Evolutionary conservation across 1,139 yeast genomes (phyloP).

Genomic region (Nakaseomyces sp.): DNA sequence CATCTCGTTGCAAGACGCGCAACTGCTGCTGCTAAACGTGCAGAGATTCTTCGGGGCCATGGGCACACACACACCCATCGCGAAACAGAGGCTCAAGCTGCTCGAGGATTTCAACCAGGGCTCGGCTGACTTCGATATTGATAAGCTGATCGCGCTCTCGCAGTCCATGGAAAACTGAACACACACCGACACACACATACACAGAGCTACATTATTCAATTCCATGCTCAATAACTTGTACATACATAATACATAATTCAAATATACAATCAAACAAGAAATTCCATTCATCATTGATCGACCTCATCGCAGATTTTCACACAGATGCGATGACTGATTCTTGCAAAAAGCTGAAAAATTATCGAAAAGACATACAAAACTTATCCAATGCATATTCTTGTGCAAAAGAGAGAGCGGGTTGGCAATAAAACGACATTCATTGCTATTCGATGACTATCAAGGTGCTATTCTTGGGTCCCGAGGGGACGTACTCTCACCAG

Average conservation of each 20-base stretch:
- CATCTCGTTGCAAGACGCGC: conserved; percentile 58
- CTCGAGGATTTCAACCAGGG: conserved; percentile 66
- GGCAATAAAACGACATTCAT: no score
- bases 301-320: no score
- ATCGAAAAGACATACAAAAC: no score
- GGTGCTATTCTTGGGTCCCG: conserved; percentile 78
- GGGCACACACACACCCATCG: conserved; percentile 36
- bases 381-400: no score
- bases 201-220: no score
- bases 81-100: conserved; percentile 45
- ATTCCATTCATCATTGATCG: no score
- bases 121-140: conserved; percentile 52
- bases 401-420: no score
- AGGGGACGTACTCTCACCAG: conserved; percentile 89
- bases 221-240: no score
- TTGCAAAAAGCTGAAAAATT: no score
- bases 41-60: conserved; percentile 85
- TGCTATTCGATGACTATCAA: conserved; percentile 15
- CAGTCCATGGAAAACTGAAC: conserved; percentile 48
- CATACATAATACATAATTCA: neutral
- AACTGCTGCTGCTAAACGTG: conserved; percentile 63
- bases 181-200: no score
- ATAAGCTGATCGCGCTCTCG: conserved; percentile 58
- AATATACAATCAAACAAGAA: neutral
- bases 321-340: conserved; percentile 5